Evolutionary conservation across 2,329 filamentous ascomycete species (phyloP).

Genomic region (Coccinonectria pachysandricola): DNA sequence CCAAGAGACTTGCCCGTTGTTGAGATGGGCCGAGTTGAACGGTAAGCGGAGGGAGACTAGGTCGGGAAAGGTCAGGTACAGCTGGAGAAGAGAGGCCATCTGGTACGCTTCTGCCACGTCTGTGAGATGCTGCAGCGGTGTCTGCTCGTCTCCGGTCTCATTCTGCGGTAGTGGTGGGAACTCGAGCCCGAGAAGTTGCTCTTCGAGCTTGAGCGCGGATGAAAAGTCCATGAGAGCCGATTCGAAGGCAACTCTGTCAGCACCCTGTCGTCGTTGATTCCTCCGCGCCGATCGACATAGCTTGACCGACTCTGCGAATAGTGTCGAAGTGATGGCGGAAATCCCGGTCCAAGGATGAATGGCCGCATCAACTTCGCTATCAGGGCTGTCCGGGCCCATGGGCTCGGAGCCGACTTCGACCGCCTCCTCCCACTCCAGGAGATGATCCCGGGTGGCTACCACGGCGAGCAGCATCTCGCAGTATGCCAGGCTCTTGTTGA

Average conservation of each 20-base stretch:
- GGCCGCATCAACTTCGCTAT: slow-evolving; percentile 10
- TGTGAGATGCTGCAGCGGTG: slow-evolving; percentile 21
- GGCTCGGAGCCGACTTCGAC: slow-evolving; percentile 6
- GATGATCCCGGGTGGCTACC: slow-evolving; percentile 22
- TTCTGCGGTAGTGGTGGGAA: slow-evolving; percentile 7
- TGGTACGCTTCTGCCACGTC: slow-evolving; percentile 28
- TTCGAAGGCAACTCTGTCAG: slow-evolving; percentile 21
- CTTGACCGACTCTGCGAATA: slow-evolving; percentile 25
- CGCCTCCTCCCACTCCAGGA: slow-evolving; percentile 3
- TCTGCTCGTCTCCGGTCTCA: slow-evolving; percentile 20
- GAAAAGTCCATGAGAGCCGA: slow-evolving; percentile 10
- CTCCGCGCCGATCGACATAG: slow-evolving; percentile 26
- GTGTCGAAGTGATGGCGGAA: slow-evolving; percentile 21
- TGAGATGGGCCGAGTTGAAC: slow-evolving; percentile 4
- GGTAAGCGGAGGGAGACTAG: slow-evolving; percentile 21
- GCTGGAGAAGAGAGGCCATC: slow-evolving; percentile 26
- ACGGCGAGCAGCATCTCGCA: slow-evolving; percentile 30
- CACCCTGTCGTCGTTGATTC: slow-evolving; percentile 11
- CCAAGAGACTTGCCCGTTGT: slow-evolving; percentile 20
- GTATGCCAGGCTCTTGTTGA: slow-evolving; percentile 29
- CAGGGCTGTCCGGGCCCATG: slow-evolving; percentile 6
- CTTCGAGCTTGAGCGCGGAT: slow-evolving; percentile 24
- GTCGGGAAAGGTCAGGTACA: slow-evolving; percentile 30
- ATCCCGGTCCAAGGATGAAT: slow-evolving; percentile 30
- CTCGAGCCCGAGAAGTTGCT: slow-evolving; percentile 23